phyloP scores from a whole-genome alignment of 1,284 basidiomycete species.

The Ceraceosorus guamensis region DNA sequence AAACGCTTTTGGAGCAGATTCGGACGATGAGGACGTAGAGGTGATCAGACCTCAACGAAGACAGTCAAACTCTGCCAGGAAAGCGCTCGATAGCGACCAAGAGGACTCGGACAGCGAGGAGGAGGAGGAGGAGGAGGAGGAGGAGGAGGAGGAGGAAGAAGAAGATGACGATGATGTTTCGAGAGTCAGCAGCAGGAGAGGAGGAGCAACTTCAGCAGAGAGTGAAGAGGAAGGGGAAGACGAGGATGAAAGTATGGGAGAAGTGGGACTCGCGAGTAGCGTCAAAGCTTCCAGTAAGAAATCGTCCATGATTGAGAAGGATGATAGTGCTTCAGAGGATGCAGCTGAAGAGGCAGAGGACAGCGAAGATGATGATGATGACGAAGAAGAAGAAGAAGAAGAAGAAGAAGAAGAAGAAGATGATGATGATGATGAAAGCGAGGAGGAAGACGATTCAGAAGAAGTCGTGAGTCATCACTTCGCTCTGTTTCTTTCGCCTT shows the following conservation, averaged over 20 bases:
- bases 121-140: constrained; percentile 53
- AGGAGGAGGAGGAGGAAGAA: constrained; percentile 2
- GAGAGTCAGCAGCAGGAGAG: not conserved
- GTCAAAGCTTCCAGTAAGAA: not conserved
- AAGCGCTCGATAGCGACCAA: no score
- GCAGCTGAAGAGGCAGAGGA: not conserved
- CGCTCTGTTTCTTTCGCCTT: not conserved
- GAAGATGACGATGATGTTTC: constrained; percentile 12
- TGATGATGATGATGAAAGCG: not conserved
- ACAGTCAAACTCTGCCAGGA: no score
- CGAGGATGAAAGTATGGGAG: constrained; percentile 8
- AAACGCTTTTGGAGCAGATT: no score
- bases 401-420: constrained; percentile 11
- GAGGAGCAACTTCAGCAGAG: not conserved
- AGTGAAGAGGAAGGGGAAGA: constrained; percentile 4
- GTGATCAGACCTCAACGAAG: no score
- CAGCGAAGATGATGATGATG: constrained; percentile 7
- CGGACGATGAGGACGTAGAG: no score
- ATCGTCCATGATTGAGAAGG: not conserved
- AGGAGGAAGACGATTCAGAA: constrained; percentile 1
- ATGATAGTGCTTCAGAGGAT: not conserved
- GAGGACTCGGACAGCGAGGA: constrained; percentile 55
- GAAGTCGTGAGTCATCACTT: not conserved
- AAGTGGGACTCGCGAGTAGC: not conserved
- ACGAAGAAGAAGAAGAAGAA: constrained; percentile 5